Evolutionary conservation across 208 protist genomes (phyloP).

Genomic region (Leishmania major): DNA sequence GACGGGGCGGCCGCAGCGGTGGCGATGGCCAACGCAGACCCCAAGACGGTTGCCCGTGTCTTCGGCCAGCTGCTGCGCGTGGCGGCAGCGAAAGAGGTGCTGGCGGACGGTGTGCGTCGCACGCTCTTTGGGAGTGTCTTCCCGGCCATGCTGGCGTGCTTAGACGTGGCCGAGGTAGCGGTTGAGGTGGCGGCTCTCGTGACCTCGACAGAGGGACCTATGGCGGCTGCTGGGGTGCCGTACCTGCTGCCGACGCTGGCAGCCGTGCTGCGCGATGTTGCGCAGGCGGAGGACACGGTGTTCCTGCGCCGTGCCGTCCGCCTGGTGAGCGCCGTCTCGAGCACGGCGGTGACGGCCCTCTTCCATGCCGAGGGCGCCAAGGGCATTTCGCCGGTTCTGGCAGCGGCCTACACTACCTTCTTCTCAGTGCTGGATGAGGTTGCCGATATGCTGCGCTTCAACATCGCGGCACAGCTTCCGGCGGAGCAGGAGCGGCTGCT

Average conservation of each 20-base stretch:
- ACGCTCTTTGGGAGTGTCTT: slow-evolving; percentile 49
- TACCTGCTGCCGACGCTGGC: slow-evolving; percentile 66
- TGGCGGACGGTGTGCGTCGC: slow-evolving; percentile 30
- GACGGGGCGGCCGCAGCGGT: slow-evolving; percentile 29
- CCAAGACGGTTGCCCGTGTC: slow-evolving; percentile 31
- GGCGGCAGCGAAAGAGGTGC: slow-evolving; percentile 34
- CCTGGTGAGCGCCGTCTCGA: slow-evolving; percentile 56
- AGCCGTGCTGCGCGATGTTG: slow-evolving; percentile 56
- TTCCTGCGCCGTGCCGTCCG: slow-evolving; percentile 51
- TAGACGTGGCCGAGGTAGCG: slow-evolving; percentile 24
- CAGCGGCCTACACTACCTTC: slow-evolving; percentile 59
- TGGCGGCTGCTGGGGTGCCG: slow-evolving; percentile 13
- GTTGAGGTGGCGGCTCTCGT: slow-evolving; percentile 29
- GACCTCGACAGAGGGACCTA: slow-evolving; percentile 2
- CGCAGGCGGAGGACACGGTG: slow-evolving; percentile 21
- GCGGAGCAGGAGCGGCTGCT: slow-evolving; percentile 40
- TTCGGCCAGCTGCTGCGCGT: slow-evolving; percentile 56
- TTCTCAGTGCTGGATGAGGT: slow-evolving; percentile 72
- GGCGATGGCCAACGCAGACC: slow-evolving; percentile 22
- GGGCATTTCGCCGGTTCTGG: slow-evolving; percentile 36
- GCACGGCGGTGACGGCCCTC: slow-evolving; percentile 44
- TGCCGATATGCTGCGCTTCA: slow-evolving; percentile 62
- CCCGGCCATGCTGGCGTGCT: slow-evolving; percentile 32
- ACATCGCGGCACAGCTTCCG: slow-evolving; percentile 63
- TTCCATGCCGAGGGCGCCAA: slow-evolving; percentile 39